phyloP scores from a whole-genome alignment of 1,284 basidiomycete genomes.

The Papiliotrema fonsecae region DNA sequence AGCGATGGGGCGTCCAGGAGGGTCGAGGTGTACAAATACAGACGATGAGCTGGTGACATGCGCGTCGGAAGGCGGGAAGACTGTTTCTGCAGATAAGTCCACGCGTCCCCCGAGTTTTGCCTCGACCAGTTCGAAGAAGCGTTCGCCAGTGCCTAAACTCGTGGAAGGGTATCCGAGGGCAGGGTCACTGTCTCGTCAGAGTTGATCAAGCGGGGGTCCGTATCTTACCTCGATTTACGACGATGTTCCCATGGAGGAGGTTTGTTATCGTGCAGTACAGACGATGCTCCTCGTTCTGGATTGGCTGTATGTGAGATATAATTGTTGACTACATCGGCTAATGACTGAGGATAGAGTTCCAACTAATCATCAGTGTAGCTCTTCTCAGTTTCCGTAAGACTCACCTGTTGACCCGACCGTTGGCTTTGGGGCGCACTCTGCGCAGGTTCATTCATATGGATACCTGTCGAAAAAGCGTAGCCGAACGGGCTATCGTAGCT shows the following conservation, averaged over 20 bases:
- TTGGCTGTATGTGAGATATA: neutral
- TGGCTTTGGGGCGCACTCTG: neutral
- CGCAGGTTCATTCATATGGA: neutral
- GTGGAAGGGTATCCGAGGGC: conserved; percentile 8
- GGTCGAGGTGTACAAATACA: too few relatives aligned
- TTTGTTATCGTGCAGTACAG: too few relatives aligned
- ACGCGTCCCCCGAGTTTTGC: conserved; percentile 25
- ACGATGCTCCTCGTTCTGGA: neutral
- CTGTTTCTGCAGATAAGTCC: too few relatives aligned
- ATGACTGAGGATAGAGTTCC: too few relatives aligned
- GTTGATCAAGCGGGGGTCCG: neutral
- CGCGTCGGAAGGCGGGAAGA: too few relatives aligned
- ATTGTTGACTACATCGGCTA: neutral
- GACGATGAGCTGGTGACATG: too few relatives aligned
- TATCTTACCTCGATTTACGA: neutral
- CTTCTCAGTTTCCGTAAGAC: neutral
- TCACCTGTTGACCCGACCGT: neutral
- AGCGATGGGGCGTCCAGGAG: too few relatives aligned
- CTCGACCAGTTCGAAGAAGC: conserved; percentile 28
- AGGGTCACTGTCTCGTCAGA: conserved; percentile 9
- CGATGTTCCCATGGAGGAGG: too few relatives aligned
- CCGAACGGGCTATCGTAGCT: conserved; percentile 10
- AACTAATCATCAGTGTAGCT: neutral
- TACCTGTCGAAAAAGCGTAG: neutral
- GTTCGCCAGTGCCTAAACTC: conserved; percentile 21